phyloP scores from a whole-genome alignment of 768 basidiomycete species.

The Leccinum aurantiacum region DNA sequence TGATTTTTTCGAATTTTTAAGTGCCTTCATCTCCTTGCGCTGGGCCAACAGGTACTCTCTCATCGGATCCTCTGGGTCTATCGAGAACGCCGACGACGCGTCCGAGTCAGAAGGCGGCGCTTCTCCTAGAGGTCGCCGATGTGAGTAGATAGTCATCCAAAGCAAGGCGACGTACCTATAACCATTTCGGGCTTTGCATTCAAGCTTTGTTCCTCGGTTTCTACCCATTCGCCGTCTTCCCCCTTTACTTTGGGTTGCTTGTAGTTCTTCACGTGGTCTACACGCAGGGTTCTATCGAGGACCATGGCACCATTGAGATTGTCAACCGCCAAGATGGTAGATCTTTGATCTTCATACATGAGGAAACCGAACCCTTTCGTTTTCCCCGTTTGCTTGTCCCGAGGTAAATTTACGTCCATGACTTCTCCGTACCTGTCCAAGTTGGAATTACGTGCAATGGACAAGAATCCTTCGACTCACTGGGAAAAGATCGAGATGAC shows the following conservation, averaged over 20 bases:
- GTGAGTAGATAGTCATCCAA: constrained; percentile 3
- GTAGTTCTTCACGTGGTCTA: constrained; percentile 91
- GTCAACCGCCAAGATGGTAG: constrained; percentile 94
- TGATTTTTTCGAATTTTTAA: constrained; percentile 58
- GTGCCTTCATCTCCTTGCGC: constrained; percentile 66
- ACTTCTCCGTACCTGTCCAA: constrained; percentile 87
- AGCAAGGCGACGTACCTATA: constrained; percentile 45
- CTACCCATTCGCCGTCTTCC: constrained; percentile 82
- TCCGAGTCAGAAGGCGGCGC: constrained; percentile 64
- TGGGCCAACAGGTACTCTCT: constrained; percentile 84
- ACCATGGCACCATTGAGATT: constrained; percentile 96
- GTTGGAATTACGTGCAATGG: neutral
- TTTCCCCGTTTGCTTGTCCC: constrained; percentile 92
- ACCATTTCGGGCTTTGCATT: constrained; percentile 82
- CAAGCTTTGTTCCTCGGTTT: constrained; percentile 80
- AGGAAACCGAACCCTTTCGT: constrained; percentile 91
- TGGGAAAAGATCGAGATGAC: constrained; percentile 98
- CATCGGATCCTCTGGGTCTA: constrained; percentile 99
- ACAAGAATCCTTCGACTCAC: constrained; percentile 46
- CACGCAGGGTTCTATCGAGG: constrained; percentile 81
- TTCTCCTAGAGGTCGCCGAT: constrained; percentile 40
- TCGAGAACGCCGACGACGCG: constrained; percentile 58
- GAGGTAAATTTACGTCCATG: constrained; percentile 91
- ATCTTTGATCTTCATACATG: constrained; percentile 99
- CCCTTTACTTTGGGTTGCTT: constrained; percentile 80